These are phyloP conservation scores for Fusarium brachygibbosum DNA, from an alignment of 2,329 filamentous ascomycete species.

Conservation along the genomic window DNA sequence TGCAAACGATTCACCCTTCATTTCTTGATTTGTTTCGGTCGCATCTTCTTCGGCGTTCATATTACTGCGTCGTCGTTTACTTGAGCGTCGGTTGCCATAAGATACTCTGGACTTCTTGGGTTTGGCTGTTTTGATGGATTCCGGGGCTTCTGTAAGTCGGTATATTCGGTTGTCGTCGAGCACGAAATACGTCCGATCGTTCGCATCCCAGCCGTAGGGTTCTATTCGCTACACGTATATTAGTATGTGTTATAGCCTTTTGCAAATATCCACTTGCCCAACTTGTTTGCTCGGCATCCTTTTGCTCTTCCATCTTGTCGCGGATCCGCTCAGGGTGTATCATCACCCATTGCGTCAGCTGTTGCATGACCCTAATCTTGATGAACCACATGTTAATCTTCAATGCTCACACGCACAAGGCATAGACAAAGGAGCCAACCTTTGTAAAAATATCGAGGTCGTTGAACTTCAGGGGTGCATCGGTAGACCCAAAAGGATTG, in stretches of 20 bases:
- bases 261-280: constrained; percentile 75
- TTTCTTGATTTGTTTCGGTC: constrained; percentile 54
- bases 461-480: constrained; percentile 78
- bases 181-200: constrained; percentile 89
- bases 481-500: constrained; percentile 88
- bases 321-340: constrained; percentile 88
- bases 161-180: constrained; percentile 96
- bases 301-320: constrained; percentile 85
- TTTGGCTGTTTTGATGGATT: constrained; percentile 74
- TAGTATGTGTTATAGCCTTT: constrained; percentile 15
- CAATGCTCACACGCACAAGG: background rate
- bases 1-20: constrained; percentile 49
- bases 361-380: constrained; percentile 82
- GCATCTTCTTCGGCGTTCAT: constrained; percentile 52
- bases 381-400: constrained; percentile 1
- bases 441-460: constrained; percentile 88
- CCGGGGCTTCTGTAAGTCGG: constrained; percentile 81
- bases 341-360: constrained; percentile 90
- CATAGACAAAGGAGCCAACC: constrained; percentile 58
- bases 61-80: constrained; percentile 77
- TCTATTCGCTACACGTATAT: constrained; percentile 73
- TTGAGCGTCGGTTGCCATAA: constrained; percentile 70
- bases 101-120: constrained; percentile 70
- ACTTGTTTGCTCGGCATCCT: constrained; percentile 81
- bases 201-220: constrained; percentile 87